Evolutionary conservation across 139 green algal genomes (phyloP).

Genomic region (Asterochloris sp.): DNA sequence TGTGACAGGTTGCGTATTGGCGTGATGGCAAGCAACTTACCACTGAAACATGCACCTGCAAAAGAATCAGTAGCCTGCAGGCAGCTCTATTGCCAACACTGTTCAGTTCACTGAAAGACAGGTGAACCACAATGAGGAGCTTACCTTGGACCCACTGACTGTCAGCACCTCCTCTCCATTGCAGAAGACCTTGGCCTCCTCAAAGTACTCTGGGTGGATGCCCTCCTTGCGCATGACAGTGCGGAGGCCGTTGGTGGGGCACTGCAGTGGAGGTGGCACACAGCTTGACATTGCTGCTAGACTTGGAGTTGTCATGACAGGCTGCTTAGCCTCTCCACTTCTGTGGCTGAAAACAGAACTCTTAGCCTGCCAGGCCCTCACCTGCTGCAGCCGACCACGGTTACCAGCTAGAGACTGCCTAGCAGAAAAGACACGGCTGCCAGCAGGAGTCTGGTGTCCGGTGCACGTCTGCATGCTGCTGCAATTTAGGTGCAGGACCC

Average conservation of each 20-base stretch:
- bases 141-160: conserved; percentile 76
- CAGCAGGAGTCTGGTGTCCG: too few species aligned
- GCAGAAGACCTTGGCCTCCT: conserved; percentile 70
- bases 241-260: not conserved
- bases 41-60: too few species aligned
- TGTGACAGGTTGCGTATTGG: too few species aligned
- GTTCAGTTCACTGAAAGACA: too few species aligned
- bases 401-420: conserved; percentile 1
- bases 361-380: not conserved
- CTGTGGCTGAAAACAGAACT: not conserved
- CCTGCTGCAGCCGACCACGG: conserved; percentile 2
- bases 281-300: not conserved
- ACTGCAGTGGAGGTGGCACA: not conserved
- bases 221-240: conserved; percentile 20
- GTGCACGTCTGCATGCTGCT: too few species aligned
- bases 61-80: too few species aligned
- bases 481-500: too few species aligned
- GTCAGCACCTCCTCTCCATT: conserved; percentile 96
- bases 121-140: not conserved
- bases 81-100: too few species aligned
- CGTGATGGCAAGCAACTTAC: too few species aligned
- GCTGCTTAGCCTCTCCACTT: not conserved
- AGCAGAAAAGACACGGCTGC: not conserved
- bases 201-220: conserved; percentile 19
- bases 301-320: too few species aligned